Conservation (phyloP, 768 basidiomycete genomes). For the Clitopilus hobsonii region DNA sequence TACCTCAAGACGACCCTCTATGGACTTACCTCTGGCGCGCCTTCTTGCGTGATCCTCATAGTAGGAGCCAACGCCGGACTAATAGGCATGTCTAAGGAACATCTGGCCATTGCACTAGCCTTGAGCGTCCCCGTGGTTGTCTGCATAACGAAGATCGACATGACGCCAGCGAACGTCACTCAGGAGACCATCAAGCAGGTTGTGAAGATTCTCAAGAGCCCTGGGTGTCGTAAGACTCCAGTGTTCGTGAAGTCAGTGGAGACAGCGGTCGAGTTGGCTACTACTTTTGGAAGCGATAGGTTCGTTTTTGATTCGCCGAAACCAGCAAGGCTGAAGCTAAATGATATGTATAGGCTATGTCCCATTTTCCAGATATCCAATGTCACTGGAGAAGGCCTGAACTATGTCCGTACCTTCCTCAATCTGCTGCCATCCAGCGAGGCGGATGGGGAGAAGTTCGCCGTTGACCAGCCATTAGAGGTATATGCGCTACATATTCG, state of each 20-base stretch:
- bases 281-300: conserved; percentile 71
- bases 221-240: conserved; percentile 85
- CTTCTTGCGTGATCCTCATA: conserved; percentile 88
- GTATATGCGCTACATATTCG: no score
- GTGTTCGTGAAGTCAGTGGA: conserved; percentile 84
- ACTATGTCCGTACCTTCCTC: conserved; percentile 80
- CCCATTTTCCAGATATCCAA: conserved; percentile 93
- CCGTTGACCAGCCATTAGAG: conserved; percentile 75
- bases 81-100: conserved; percentile 94
- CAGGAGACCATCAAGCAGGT: conserved; percentile 93
- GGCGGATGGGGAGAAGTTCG: conserved; percentile 76
- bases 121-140: conserved; percentile 90
- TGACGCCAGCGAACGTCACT: conserved; percentile 91
- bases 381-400: conserved; percentile 89
- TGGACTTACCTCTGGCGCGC: conserved; percentile 90
- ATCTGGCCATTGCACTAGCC: conserved; percentile 91
- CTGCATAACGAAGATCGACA: conserved; percentile 98
- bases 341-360: conserved; percentile 53
- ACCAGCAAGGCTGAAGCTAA: conserved; percentile 5
- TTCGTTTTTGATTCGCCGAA: conserved; percentile 20
- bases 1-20: conserved; percentile 93
- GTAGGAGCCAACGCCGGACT: conserved; percentile 93
- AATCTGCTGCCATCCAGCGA: conserved; percentile 90
- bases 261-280: conserved; percentile 73
- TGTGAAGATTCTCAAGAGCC: conserved; percentile 85